These are phyloP conservation scores for Guadua angustifolia DNA, from an alignment of 176 grass and related monocot genomes.

Conservation along the genomic window DNA sequence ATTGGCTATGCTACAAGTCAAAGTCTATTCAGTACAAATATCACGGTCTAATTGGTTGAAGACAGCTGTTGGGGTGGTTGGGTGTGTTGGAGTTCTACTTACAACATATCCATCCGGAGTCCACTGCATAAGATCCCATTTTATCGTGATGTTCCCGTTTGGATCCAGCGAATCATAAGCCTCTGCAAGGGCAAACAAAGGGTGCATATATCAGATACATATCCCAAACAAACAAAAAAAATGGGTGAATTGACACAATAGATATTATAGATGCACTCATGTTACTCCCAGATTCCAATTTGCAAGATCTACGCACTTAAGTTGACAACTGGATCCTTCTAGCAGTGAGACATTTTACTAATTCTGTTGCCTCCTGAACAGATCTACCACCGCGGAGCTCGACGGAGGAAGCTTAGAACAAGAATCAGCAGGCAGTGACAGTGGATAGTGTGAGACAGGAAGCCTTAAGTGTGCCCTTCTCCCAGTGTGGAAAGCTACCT, in stretches of 20 bases:
- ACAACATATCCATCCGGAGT: slow-evolving; percentile 93
- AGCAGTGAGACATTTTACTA: slow-evolving; percentile 13
- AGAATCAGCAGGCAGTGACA: not conserved
- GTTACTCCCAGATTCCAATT: not conserved
- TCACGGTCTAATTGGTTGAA: slow-evolving; percentile 11
- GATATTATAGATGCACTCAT: not conserved
- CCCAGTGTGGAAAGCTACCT: not conserved
- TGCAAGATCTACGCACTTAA: slow-evolving; percentile 24
- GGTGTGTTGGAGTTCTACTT: slow-evolving; percentile 48
- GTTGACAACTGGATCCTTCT: not conserved
- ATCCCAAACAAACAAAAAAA: slow-evolving; percentile 24
- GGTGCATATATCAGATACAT: slow-evolving; percentile 37
- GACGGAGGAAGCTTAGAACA: not conserved
- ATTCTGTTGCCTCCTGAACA: not conserved
- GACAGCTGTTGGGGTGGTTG: slow-evolving; percentile 4
- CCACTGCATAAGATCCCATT: slow-evolving; percentile 90
- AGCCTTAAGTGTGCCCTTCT: not conserved
- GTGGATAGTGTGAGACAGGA: not conserved
- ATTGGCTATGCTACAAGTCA: slow-evolving; percentile 20
- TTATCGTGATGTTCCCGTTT: slow-evolving; percentile 86
- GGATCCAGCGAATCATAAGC: slow-evolving; percentile 90
- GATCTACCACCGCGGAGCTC: slow-evolving; percentile 18
- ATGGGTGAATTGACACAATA: not conserved
- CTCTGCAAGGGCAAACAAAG: slow-evolving; percentile 53
- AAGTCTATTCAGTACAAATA: not conserved